Evolutionary conservation across 2,329 filamentous ascomycete species (phyloP), one percentile per base, ranked within the genome.

Genomic region (Helotiales sp.): DNA sequence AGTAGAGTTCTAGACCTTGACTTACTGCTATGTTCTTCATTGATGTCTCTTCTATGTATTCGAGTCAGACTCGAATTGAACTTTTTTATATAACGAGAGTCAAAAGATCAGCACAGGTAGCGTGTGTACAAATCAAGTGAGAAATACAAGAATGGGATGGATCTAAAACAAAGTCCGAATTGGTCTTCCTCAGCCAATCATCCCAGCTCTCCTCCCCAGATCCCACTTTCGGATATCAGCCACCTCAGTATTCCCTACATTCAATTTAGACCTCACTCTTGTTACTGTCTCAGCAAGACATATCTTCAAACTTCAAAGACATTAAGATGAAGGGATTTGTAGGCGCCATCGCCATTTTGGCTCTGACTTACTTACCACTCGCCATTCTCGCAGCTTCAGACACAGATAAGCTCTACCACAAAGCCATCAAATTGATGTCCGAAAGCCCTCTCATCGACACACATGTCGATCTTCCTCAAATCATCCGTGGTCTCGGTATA

Each of bases 381-480:
- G 2, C 27, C 15, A 30, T 27, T 3, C 4, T 48, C 25, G 46
- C 27, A 5, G 25, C 30, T 10, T 9, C 25, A 8, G 48, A 51
- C 13, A 51, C 29, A 25, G 48, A 51, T 25, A 24, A 24, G 15
- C 40, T 57, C 19, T 57, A 57, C 34, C n/a, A 19, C 2, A 40
- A 40, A 31, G 55, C 49, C 13, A 53, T 57, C 31, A 53, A 57
- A 19, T 36, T 57, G 40, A 57, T 57, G 55, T 53, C 49, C 12
- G 55, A 58, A 22, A 58, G 55, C 29, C 55, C 55, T 2, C 34
- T 54, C 24, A 49, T 58, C 6, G 55, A 58, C 30, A 54, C 50
- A 17, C 55, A 58, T 25, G 42, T 54, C 33, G 55, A 58, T 34
- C 50, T 58, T 24, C 55, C 50, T 29, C 50, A 58, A 30, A 58